Percentiles rank a stretch among this genome's conserved stretches.
phyloP scores from a whole-genome alignment of 345 rosid species.

The Euphorbia pulcherrima region DNA sequence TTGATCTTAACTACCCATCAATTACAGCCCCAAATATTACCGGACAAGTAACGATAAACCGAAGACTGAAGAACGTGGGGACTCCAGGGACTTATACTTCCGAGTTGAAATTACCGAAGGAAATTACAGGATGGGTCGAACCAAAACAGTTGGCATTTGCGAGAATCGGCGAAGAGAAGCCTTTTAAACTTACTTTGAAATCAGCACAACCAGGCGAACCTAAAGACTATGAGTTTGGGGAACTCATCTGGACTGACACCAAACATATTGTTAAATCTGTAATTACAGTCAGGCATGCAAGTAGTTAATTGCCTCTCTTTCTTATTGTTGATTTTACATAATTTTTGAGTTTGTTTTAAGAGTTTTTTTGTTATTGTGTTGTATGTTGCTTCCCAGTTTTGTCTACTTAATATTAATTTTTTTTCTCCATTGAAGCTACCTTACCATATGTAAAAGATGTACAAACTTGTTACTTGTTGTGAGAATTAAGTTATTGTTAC shows the following conservation, averaged over 20 bases:
- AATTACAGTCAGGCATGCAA: background rate
- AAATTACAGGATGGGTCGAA: conserved; percentile 2
- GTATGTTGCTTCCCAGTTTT: too few relatives aligned
- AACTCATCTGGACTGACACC: conserved; percentile 16
- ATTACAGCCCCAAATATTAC: conserved; percentile 28
- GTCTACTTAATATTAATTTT: too few relatives aligned
- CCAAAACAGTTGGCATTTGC: conserved; percentile 8
- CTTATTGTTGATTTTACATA: too few relatives aligned
- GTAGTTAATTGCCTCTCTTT: background rate
- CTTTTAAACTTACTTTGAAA: conserved; percentile 1
- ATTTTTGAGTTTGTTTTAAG: too few relatives aligned
- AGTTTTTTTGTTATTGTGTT: too few relatives aligned
- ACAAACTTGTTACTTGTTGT: too few relatives aligned
- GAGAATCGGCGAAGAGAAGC: conserved; percentile 4
- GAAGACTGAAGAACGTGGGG: conserved; percentile 14
- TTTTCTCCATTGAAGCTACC: too few relatives aligned
- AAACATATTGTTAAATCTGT: background rate
- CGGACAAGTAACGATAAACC: background rate
- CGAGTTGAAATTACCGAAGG: background rate
- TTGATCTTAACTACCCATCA: conserved; percentile 47
- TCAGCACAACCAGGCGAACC: background rate
- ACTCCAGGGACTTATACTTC: conserved; percentile 4
- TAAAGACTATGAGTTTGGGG: conserved; percentile 4
- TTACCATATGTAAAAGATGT: too few relatives aligned
- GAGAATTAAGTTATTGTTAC: too few relatives aligned